Base-by-base conservation (phyloP, 1,284 basidiomycete species). In the Ganoderma sinense region DNA sequence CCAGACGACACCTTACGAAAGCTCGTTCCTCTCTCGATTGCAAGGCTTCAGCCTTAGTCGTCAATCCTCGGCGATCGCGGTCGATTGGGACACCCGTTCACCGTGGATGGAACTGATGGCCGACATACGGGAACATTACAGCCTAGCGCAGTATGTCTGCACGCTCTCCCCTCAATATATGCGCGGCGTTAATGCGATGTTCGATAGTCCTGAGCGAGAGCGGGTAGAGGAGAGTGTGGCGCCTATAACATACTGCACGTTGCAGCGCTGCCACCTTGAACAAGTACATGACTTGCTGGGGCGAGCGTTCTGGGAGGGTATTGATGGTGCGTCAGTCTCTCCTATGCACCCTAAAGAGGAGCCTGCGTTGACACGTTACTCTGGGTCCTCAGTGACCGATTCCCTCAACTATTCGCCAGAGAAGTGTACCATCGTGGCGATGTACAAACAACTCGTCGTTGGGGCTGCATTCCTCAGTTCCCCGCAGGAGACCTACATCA, bases 401-500 rank as follows among this genome's bases (percentile, higher is more conserved):
- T 87, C 90, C 0, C 83, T 94, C 62, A 83, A 90, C 55, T 88
- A 89, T 72, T 84, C 82, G 2, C 91, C 92, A 0, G 90, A 93
- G 75, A 86, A 85, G 59, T 92, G 88, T 66, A 94, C 92, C 0
- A 83, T 94, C 39, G 81, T 94, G 23, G 93, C 91, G 8, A 85
- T 82, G 62, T 93, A 94, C 80, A 90, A 89, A 67, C 84, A 84
- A 64, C 82, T 94, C 23, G 91, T 94, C 11, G 85, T 94, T 20
- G 93, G 93, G n/a, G 86, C 87, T 16, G 92, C 90, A 0, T 87
- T 94, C 67, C 80, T 94, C 65, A 93, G 89, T 78, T 93, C 91
- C n/a, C 93, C 93, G 0, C 86, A 87, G 66, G 91, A 93, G 77
- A 90, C 91, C 2, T 94, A 94, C 74, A 92, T 94, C 67, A 94